Conservation (phyloP, 1,284 basidiomycete genomes). For the Cutaneotrichosporon cavernicola region DNA sequence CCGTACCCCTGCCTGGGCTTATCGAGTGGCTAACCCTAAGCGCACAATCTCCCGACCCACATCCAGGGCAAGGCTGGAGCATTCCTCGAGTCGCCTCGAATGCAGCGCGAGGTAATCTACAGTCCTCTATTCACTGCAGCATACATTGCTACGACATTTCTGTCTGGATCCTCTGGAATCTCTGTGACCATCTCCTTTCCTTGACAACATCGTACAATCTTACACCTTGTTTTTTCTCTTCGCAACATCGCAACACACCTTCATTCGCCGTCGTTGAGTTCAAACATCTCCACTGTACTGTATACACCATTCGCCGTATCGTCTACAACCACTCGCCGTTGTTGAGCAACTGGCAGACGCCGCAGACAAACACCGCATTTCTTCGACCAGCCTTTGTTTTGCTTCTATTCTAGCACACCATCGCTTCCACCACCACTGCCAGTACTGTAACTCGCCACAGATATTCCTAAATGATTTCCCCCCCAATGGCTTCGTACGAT, state of each 20-base stretch:
- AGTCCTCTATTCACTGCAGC: not conserved
- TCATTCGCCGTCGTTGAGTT: not conserved
- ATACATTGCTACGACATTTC: not conserved
- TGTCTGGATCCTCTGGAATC: not conserved
- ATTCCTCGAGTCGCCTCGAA: not conserved
- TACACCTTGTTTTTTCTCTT: not conserved
- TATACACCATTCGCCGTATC: not conserved
- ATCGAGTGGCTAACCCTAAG: conserved; percentile 8
- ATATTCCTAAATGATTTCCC: conserved; percentile 1
- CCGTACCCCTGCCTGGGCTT: conserved; percentile 7
- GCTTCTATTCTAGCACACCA: too few relatives aligned
- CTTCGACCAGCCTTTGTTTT: not conserved
- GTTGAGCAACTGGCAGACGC: not conserved
- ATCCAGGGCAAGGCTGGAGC: not conserved
- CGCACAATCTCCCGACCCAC: not conserved
- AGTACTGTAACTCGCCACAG: not conserved
- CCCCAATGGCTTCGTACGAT: not conserved
- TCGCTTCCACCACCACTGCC: not conserved
- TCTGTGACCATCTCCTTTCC: not conserved
- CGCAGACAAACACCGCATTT: not conserved
- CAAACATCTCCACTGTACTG: not conserved
- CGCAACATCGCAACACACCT: not conserved
- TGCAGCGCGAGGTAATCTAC: not conserved
- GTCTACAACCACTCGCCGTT: not conserved
- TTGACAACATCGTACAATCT: conserved; percentile 9